Evolutionary conservation across 1,139 yeast species (phyloP).

Genomic region (Pichia sp.): DNA sequence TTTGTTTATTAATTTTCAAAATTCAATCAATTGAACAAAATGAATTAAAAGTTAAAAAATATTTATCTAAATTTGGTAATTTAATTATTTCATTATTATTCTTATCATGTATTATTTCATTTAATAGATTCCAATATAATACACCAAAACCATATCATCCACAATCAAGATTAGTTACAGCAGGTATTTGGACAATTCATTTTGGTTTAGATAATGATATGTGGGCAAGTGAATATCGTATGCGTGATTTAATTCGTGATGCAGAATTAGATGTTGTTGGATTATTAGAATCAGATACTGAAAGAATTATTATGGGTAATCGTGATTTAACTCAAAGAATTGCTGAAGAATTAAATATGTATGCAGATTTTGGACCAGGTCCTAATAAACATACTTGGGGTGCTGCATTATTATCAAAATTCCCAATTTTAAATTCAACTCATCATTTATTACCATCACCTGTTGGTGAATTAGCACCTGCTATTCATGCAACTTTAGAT

Average conservation of each 20-base stretch:
- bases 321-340: slow-evolving; percentile 86
- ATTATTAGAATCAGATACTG: slow-evolving; percentile 85
- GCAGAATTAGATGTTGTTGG: slow-evolving; percentile 90
- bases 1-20: slow-evolving; percentile 33
- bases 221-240: slow-evolving; percentile 95
- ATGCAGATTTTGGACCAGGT: slow-evolving; percentile 95
- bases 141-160: slow-evolving; percentile 72
- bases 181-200: slow-evolving; percentile 98
- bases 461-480: slow-evolving; percentile 96
- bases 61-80: slow-evolving; percentile 21
- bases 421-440: slow-evolving; percentile 83
- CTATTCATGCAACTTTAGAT: slow-evolving; percentile 90
- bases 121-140: slow-evolving; percentile 51
- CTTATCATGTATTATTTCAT: slow-evolving; percentile 37
- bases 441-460: slow-evolving; percentile 94
- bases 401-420: slow-evolving; percentile 81
- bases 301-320: slow-evolving; percentile 89
- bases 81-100: slow-evolving; percentile 23
- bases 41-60: slow-evolving; percentile 9
- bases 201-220: slow-evolving; percentile 94
- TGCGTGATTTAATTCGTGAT: slow-evolving; percentile 75
- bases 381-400: slow-evolving; percentile 99
- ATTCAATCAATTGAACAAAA: slow-evolving; percentile 8
- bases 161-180: slow-evolving; percentile 69
- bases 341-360: slow-evolving; percentile 92